Conservation (phyloP, 2,329 filamentous ascomycete species). For the Zarea fungicola region DNA sequence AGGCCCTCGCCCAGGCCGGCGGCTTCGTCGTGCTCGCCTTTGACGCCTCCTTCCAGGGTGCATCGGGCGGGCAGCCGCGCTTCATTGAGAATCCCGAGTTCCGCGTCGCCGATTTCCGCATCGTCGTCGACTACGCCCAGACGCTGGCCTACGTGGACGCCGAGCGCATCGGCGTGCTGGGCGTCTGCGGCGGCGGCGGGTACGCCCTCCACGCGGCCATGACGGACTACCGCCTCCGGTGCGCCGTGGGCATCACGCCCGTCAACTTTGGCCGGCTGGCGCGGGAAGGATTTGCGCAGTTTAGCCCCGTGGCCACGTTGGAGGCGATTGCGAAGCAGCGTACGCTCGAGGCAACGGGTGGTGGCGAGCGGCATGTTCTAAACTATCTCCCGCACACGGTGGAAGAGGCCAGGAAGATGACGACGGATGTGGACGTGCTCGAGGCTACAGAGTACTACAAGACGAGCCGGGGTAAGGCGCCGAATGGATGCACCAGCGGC, state of each 20-base stretch:
- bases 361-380: neutral
- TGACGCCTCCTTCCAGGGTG: conserved; percentile 33
- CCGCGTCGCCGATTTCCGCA: conserved; percentile 28
- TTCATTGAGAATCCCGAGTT: conserved; percentile 31
- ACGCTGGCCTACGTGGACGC: conserved; percentile 24
- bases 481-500: conserved; percentile 2
- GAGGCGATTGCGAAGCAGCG: conserved; percentile 11
- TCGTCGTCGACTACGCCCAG: conserved; percentile 27
- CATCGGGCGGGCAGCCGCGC: conserved; percentile 27
- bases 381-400: conserved; percentile 9
- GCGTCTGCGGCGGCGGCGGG: conserved; percentile 33
- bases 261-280: conserved; percentile 25
- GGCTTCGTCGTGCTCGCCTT: conserved; percentile 25
- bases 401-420: conserved; percentile 3
- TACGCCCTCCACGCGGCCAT: conserved; percentile 30
- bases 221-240: conserved; percentile 32
- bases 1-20: conserved; percentile 23
- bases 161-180: conserved; percentile 30
- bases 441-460: conserved; percentile 13
- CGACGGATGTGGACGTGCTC: neutral
- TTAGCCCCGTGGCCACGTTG: conserved; percentile 4
- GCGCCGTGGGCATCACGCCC: conserved; percentile 24
- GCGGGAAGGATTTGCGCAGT: conserved; percentile 14
- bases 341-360: conserved; percentile 2
- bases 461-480: conserved; percentile 3